Percentiles rank a stretch among this genome's conserved stretches.
phyloP scores from a whole-genome alignment of 2,329 filamentous ascomycete species.

The Diaporthe ilicicola region DNA sequence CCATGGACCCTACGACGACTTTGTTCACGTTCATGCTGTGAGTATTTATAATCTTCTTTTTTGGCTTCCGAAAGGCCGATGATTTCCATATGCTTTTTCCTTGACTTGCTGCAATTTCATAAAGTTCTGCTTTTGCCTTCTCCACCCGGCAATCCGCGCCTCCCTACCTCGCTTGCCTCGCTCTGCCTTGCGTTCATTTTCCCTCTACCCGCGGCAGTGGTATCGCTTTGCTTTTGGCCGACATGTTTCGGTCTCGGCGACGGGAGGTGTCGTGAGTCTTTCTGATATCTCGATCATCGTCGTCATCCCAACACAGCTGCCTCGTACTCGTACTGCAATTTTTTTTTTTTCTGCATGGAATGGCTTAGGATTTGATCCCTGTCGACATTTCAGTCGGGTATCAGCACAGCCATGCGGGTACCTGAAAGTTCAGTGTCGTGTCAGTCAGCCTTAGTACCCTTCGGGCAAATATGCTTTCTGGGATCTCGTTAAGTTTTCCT shows the following conservation, averaged over 20 bases:
- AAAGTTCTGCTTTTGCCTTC: conserved; percentile 27
- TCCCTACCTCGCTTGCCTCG: conserved; percentile 20
- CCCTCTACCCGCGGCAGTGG: not conserved
- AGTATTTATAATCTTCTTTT: conserved; percentile 50
- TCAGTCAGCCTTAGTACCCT: conserved; percentile 25
- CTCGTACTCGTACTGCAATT: not conserved
- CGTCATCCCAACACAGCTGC: not conserved
- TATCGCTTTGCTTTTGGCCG: conserved; percentile 14
- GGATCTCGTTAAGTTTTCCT: conserved; percentile 22
- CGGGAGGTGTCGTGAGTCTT: conserved; percentile 30
- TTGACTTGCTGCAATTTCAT: conserved; percentile 27
- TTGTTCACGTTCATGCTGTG: conserved; percentile 76
- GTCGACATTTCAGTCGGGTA: conserved; percentile 13
- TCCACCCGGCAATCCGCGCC: conserved; percentile 10
- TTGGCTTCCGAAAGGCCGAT: conserved; percentile 34
- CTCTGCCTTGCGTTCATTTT: conserved; percentile 23
- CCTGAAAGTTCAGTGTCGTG: conserved; percentile 24
- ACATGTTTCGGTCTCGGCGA: conserved; percentile 27
- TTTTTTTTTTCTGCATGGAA: conserved; percentile 20
- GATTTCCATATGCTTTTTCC: conserved; percentile 32
- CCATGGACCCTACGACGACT: conserved; percentile 69
- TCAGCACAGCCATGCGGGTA: conserved; percentile 33
- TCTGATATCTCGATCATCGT: not conserved
- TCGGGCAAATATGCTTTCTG: conserved; percentile 26
- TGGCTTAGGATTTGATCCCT: conserved; percentile 27